Conservation (phyloP, 257 asterid genomes). For the Rehmannia glutinosa region DNA sequence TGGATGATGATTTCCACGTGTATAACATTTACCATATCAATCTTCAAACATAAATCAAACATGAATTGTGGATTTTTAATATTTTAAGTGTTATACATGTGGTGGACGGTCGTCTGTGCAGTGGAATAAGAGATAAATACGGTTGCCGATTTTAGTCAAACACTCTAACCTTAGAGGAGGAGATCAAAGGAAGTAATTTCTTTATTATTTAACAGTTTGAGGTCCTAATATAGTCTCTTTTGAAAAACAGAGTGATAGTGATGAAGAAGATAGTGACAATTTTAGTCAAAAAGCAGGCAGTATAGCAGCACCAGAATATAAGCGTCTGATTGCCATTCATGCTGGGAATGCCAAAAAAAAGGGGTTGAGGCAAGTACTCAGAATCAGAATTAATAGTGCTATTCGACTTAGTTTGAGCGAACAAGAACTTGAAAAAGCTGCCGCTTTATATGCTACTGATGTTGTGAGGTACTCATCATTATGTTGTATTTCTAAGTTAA, state of each 20-base stretch:
- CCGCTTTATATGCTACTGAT: slow-evolving; percentile 38
- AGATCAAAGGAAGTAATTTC: no score
- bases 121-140: no score
- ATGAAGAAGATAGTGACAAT: slow-evolving; percentile 50
- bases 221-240: background rate
- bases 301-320: slow-evolving; percentile 54
- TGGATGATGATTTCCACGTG: no score
- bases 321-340: slow-evolving; percentile 75
- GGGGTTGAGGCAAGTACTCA: slow-evolving; percentile 58
- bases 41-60: no score
- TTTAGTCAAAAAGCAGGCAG: slow-evolving; percentile 37
- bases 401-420: slow-evolving; percentile 87
- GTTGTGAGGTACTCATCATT: slow-evolving; percentile 68
- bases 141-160: no score
- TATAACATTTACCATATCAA: no score
- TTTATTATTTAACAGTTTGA: background rate
- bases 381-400: slow-evolving; percentile 42
- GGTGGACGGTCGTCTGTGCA: no score
- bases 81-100: no score
- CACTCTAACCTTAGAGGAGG: no score
- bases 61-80: no score
- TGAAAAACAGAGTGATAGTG: slow-evolving; percentile 53
- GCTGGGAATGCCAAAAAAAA: slow-evolving; percentile 89
- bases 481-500: no score
- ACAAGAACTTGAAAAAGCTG: slow-evolving; percentile 69